Evolutionary conservation across 2,329 filamentous ascomycete genomes (phyloP).

Genomic region (Talaromyces verruculosus): DNA sequence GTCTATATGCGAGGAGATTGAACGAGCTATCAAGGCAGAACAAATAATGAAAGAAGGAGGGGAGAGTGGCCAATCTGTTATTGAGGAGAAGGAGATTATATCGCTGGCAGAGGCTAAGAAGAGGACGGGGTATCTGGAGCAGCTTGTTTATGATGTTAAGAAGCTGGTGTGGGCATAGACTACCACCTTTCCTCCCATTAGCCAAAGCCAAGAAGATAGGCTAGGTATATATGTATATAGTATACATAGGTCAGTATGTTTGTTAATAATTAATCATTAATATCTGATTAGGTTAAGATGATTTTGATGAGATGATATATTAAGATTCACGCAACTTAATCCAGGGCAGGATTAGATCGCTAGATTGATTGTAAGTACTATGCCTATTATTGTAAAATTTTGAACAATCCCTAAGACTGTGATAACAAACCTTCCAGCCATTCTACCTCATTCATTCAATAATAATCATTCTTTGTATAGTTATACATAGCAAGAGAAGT

Average conservation of each 20-base stretch:
- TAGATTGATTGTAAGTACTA: not conserved
- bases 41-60: conserved; percentile 29
- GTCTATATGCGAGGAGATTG: conserved; percentile 73
- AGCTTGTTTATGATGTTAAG: conserved; percentile 86
- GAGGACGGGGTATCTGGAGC: conserved; percentile 82
- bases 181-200: too few relatives aligned
- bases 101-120: conserved; percentile 79
- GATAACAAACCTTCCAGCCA: too few relatives aligned
- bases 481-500: too few relatives aligned
- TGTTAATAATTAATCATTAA: not conserved
- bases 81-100: conserved; percentile 71
- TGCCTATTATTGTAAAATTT: not conserved
- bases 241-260: not conserved
- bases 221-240: not conserved
- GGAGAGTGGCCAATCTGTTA: conserved; percentile 36
- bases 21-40: conserved; percentile 60
- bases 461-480: not conserved
- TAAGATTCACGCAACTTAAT: not conserved
- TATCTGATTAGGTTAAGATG: not conserved
- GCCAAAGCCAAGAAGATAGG: not conserved
- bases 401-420: not conserved
- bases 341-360: not conserved
- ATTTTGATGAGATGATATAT: not conserved
- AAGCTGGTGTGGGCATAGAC: conserved; percentile 78
- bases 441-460: too few relatives aligned